Conservation (phyloP, 257 asterid genomes). For the Jacaranda copaia region DNA sequence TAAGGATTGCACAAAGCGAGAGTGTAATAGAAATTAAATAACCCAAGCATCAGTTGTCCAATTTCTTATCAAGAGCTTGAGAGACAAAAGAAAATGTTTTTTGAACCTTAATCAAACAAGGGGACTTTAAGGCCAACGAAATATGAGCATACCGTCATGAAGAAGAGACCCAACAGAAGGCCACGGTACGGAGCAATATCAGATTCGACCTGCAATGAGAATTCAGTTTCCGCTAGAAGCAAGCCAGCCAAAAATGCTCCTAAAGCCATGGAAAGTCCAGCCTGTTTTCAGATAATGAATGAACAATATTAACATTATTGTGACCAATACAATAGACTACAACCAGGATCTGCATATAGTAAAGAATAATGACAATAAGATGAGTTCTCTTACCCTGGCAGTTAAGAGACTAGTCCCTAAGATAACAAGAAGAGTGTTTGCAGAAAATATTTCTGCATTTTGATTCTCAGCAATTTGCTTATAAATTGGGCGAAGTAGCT, state of each 20-base stretch:
- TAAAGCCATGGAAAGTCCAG: conserved; percentile 99
- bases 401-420: conserved; percentile 97
- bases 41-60: too few relatives aligned
- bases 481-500: conserved; percentile 96
- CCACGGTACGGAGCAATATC: conserved; percentile 99
- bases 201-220: conserved; percentile 98
- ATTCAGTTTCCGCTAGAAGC: conserved; percentile 99
- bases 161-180: conserved; percentile 97
- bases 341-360: conserved; percentile 11
- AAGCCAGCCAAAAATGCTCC: conserved; percentile 99
- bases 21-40: too few relatives aligned
- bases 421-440: conserved; percentile 96
- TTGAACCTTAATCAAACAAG: too few relatives aligned
- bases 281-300: conserved; percentile 59
- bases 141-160: conserved; percentile 82
- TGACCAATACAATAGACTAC: conserved; percentile 9
- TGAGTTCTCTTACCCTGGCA: conserved; percentile 79
- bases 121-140: conserved; percentile 19
- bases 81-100: too few relatives aligned
- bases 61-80: too few relatives aligned
- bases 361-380: conserved; percentile 35
- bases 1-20: too few relatives aligned
- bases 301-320: conserved; percentile 23
- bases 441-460: conserved; percentile 98
- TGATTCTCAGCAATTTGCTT: conserved; percentile 97